These are phyloP conservation scores for Biancaea sappan DNA, from an alignment of 306 rosid species.

Conservation along the genomic window DNA sequence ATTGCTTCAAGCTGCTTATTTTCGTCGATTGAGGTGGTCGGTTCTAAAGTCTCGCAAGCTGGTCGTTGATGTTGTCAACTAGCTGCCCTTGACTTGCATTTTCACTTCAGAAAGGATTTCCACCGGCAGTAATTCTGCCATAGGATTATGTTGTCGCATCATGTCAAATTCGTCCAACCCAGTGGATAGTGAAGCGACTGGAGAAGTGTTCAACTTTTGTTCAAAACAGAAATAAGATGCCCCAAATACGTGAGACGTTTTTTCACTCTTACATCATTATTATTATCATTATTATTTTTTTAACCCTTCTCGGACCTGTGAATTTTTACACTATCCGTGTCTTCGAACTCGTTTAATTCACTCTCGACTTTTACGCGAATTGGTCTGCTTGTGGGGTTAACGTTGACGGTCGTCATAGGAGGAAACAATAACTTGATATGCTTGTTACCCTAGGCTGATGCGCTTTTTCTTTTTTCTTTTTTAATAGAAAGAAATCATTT, in stretches of 20 bases:
- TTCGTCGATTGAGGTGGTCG: constrained; percentile 92
- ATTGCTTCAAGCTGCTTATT: constrained; percentile 90
- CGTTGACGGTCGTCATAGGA: not conserved
- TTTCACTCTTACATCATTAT: not conserved
- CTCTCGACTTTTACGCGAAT: not conserved
- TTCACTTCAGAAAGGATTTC: constrained; percentile 43
- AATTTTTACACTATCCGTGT: not conserved
- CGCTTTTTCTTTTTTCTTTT: not conserved
- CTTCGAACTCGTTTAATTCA: not conserved
- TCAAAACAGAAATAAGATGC: constrained; percentile 61
- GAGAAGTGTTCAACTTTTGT: constrained; percentile 49
- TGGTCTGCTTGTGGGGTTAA: not conserved
- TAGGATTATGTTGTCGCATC: constrained; percentile 44
- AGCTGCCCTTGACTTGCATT: constrained; percentile 43
- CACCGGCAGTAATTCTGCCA: constrained; percentile 60
- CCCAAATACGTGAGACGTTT: constrained; percentile 1
- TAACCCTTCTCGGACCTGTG: not conserved
- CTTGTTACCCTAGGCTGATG: not conserved
- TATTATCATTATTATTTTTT: no score
- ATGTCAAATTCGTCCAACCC: constrained; percentile 44
- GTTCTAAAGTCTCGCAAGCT: constrained; percentile 95
- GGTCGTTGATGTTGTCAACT: constrained; percentile 94
- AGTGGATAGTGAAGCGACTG: constrained; percentile 54
- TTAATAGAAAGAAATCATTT: no score
- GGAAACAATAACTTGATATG: not conserved